Conservation (phyloP, 1,139 yeast genomes). For the Komagataea norvegica region DNA sequence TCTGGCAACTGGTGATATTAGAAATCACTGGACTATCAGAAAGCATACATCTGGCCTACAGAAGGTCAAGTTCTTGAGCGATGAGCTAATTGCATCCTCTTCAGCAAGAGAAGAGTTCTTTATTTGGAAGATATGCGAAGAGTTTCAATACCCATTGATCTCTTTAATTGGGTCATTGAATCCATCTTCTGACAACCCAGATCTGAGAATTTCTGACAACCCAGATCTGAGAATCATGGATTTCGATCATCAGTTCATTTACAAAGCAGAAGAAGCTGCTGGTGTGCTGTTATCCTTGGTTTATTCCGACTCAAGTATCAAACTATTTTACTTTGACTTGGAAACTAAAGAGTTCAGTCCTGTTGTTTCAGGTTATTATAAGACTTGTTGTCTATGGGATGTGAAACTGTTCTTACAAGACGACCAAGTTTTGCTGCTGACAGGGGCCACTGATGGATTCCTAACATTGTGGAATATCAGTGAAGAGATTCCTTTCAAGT, state of each 20-base stretch:
- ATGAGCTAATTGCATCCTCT: slow-evolving; percentile 53
- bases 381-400: slow-evolving; percentile 72
- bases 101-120: slow-evolving; percentile 90
- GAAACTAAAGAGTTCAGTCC: slow-evolving; percentile 36
- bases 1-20: slow-evolving; percentile 36
- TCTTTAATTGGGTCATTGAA: slow-evolving; percentile 42
- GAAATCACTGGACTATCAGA: slow-evolving; percentile 58
- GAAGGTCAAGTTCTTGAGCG: slow-evolving; percentile 56
- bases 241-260: slow-evolving; percentile 45
- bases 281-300: slow-evolving; percentile 62
- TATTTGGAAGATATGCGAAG: slow-evolving; percentile 59
- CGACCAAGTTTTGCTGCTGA: slow-evolving; percentile 36
- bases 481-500: slow-evolving; percentile 22
- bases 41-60: slow-evolving; percentile 89
- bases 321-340: slow-evolving; percentile 53
- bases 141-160: slow-evolving; percentile 40
- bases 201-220: slow-evolving; percentile 61
- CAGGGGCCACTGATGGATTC: slow-evolving; percentile 82
- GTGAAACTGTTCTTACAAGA: slow-evolving; percentile 42
- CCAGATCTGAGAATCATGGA: slow-evolving; percentile 92
- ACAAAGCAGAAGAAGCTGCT: slow-evolving; percentile 18
- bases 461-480: slow-evolving; percentile 57
- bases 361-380: slow-evolving; percentile 48
- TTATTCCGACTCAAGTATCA: slow-evolving; percentile 79
- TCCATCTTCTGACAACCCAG: slow-evolving; percentile 57